Evolutionary conservation across 345 rosid genomes (phyloP), one percentile per base, ranked within the genome.

Genomic region (Kernera saxatilis): DNA sequence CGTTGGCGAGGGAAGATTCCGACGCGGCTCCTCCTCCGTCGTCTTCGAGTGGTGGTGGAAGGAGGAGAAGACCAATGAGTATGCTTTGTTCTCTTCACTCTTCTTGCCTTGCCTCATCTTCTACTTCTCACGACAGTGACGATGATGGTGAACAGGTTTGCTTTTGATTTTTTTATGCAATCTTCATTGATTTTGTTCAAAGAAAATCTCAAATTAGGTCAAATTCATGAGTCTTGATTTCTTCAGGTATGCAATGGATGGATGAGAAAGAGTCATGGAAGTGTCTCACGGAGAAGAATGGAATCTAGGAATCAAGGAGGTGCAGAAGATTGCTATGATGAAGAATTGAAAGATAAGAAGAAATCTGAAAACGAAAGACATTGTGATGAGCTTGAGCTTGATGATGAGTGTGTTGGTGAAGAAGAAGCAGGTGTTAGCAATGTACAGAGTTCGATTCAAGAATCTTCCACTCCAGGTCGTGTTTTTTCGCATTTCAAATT

Each of bases 401-500:
- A 67, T 49, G 72, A 51, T 68, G 81, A 80, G 46, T 76, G 88
- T 79, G 77, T 58, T 76, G 73, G 55, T 65, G 77, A 35, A 19
- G 71, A 64, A 69, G 82, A 21, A 62, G 67, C 77, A 5, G 70
- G 78, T 61, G 78, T 72, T 22, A 43, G 81, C 3, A 80, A 58
- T 62, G 64, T 67, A 3, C 67, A 62, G 78, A 69, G 81, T 76
- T 87, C 89, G 11, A 81, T 64, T 27, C 79, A 65, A 74, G 87
- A 87, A 45, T 67, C 88, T n/a, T 75, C 90, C 13, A 81, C 84
- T 64, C 73, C 83, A 39, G 71, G 81, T 72, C 80, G 91, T 39
- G 84, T 82, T 59, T 85, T 87, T 69, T 86, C 97, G 68, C 97
- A 95, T 55, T 91, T 94, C 65, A 94, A 85, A 70, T 87, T 91